Base-by-base conservation (phyloP, 2,329 filamentous ascomycete genomes). In the Arthrobotrys sinensis region DNA sequence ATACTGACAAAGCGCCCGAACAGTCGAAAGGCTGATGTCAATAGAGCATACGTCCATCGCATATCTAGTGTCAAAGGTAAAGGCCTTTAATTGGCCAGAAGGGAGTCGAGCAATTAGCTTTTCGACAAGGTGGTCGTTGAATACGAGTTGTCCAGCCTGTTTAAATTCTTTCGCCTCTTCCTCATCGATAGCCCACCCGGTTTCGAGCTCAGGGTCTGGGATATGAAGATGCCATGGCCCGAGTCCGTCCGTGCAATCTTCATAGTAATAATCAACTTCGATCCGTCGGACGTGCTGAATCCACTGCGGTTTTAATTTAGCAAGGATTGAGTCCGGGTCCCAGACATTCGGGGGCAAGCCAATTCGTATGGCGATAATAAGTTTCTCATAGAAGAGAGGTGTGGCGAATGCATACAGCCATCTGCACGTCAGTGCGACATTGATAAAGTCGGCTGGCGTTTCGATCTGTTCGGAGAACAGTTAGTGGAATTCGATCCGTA, bases 341-440 rank as follows among this genome's bases (percentile, higher is more conserved):
- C 38, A 43, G 12, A 16, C 16, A 50, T 57, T 28, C 5, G 67
- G 57, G 7, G 57, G 24, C 21, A 57, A n/a, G 7, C 65, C 46
- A 11, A 46, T 43, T 1, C 24, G 55, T 5, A 76, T n/a, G 6
- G 55, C 46, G 28, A 76, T 38, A 10, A 55, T 68, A 3, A 76
- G 57, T 32, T 32, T 69, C 16, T 64, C 21, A 40, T 76, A 69
- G 16, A 36, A 63, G 21, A 69, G 21, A 10, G 72, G 72, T 12
- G 32, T 16, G 3, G 62, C 36, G 40, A 69, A 14, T 19, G 11
- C 11, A 45, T 65, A 64, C n/a, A 76, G 46, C 8, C 32, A 32
- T 36, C 50, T 68, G 65, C 55, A 64, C 3, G 45, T 53, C 8
- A 64, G 46, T 14, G 43, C 55, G 64, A 69, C 34, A 45, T 16